Conservation (phyloP, 441 rosid genomes). For the Hypseocharis bilobata region DNA sequence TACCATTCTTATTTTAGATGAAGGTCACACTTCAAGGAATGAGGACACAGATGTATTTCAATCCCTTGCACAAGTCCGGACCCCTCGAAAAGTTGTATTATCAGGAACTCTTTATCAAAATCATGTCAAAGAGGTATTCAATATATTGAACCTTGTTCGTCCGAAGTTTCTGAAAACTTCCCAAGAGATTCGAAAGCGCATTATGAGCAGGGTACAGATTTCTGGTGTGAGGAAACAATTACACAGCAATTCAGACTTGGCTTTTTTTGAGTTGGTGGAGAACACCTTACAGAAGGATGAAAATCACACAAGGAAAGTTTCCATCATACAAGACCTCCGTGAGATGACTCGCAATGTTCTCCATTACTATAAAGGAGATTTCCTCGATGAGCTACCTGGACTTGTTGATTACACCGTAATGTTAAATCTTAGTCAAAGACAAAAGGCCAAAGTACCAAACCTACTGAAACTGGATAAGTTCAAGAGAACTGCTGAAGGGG, state of each 20-base stretch:
- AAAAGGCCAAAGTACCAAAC: constrained; percentile 39
- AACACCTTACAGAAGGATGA: constrained; percentile 44
- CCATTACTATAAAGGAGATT: constrained; percentile 82
- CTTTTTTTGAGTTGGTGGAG: constrained; percentile 61
- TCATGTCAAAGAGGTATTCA: constrained; percentile 76
- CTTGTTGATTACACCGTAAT: constrained; percentile 65
- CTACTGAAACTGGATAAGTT: constrained; percentile 37
- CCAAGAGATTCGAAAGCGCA: constrained; percentile 35
- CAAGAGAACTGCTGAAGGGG: constrained; percentile 35
- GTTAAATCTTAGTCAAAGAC: constrained; percentile 46
- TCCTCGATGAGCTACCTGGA: constrained; percentile 74
- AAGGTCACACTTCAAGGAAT: constrained; percentile 80
- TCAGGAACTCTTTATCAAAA: constrained; percentile 85
- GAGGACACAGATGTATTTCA: constrained; percentile 56
- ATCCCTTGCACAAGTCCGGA: constrained; percentile 64
- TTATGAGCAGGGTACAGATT: constrained; percentile 55
- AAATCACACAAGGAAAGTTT: constrained; percentile 40
- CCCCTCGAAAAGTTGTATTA: constrained; percentile 72
- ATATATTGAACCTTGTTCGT: constrained; percentile 65
- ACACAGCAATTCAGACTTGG: constrained; percentile 31
- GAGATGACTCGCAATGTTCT: constrained; percentile 68
- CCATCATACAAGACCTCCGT: constrained; percentile 62
- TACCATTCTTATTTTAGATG: constrained; percentile 71
- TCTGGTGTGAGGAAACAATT: constrained; percentile 36
- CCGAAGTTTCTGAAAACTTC: constrained; percentile 62